phyloP scores from a whole-genome alignment of 345 rosid species.

The Eucalyptus cloeziana region DNA sequence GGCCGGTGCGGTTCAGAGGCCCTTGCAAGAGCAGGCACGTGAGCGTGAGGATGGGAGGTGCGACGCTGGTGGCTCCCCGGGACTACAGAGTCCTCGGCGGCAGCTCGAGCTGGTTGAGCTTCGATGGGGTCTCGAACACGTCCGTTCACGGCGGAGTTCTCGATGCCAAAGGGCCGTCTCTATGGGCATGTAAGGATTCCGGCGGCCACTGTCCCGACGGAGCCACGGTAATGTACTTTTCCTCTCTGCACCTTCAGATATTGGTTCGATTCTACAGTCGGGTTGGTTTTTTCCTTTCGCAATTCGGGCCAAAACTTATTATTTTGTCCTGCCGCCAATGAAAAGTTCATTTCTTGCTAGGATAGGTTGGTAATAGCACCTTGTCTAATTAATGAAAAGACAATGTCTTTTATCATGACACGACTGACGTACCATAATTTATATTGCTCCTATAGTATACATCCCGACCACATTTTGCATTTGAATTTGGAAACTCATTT shows the following conservation, averaged over 20 bases:
- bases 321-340: not conserved
- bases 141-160: conserved; percentile 35
- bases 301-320: not conserved
- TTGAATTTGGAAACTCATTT: not conserved
- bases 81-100: conserved; percentile 28
- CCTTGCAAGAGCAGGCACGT: conserved; percentile 23
- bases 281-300: not conserved
- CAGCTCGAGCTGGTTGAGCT: conserved; percentile 28
- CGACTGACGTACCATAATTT: not conserved
- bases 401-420: not conserved
- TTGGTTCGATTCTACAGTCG: not conserved
- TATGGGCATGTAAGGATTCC: conserved; percentile 46
- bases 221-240: conserved; percentile 29
- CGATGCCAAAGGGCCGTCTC: conserved; percentile 42
- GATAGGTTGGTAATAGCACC: not conserved
- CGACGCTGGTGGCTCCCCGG: conserved; percentile 27
- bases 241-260: not conserved
- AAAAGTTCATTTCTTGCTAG: not conserved
- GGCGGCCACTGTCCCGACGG: conserved; percentile 30
- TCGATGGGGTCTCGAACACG: conserved; percentile 25
- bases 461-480: not conserved
- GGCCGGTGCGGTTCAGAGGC: conserved; percentile 25
- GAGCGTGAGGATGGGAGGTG: conserved; percentile 28
- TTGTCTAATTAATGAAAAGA: not conserved
- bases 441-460: not conserved